phyloP scores from a whole-genome alignment of 768 basidiomycete species.

The Panaeolus cyanescens region DNA sequence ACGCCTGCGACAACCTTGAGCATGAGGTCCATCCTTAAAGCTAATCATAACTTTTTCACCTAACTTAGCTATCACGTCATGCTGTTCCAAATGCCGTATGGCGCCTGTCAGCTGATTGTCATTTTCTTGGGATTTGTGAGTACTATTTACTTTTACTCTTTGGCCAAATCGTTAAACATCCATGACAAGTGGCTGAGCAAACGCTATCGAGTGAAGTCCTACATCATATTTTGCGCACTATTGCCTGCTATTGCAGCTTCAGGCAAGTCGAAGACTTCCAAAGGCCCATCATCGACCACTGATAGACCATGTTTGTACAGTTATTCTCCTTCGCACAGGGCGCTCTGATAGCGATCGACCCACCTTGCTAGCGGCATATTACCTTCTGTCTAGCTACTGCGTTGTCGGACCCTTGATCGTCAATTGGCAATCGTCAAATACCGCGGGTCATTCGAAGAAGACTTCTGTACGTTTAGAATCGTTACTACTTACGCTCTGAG shows the following conservation, averaged over 20 bases:
- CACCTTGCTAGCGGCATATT: constrained; percentile 30
- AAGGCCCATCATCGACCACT: neutral
- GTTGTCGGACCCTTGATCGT: constrained; percentile 25
- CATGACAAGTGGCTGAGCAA: constrained; percentile 26
- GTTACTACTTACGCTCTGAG: neutral
- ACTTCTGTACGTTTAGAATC: constrained; percentile 16
- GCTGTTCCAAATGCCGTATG: constrained; percentile 31
- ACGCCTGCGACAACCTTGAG: neutral
- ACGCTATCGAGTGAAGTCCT: constrained; percentile 26
- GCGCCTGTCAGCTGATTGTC: constrained; percentile 25
- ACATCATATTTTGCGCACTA: constrained; percentile 21
- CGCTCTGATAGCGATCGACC: constrained; percentile 25
- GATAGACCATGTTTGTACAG: constrained; percentile 14
- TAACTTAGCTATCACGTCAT: constrained; percentile 28
- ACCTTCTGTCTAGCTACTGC: constrained; percentile 23
- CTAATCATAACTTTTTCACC: neutral
- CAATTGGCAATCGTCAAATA: constrained; percentile 37
- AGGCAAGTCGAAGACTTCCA: constrained; percentile 14
- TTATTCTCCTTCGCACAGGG: constrained; percentile 24
- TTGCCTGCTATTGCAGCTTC: constrained; percentile 23
- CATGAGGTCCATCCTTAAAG: neutral
- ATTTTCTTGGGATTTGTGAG: constrained; percentile 30
- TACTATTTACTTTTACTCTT: neutral
- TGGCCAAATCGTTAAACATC: neutral
- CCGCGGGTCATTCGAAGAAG: constrained; percentile 35